Conservation (phyloP, 345 rosid genomes). For the Acer negundo region DNA sequence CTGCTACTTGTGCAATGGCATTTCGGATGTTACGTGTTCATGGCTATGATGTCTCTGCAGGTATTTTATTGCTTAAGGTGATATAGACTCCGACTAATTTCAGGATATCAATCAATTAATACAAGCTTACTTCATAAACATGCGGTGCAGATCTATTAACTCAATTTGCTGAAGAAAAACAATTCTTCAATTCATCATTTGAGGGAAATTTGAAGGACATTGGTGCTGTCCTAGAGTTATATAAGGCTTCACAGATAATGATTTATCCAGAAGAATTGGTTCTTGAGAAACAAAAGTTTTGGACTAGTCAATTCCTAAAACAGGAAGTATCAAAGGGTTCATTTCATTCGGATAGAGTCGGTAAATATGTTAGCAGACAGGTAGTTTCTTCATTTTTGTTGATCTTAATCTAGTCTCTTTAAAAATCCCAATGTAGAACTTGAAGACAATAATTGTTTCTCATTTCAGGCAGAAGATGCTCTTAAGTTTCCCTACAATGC, state of each 20-base stretch:
- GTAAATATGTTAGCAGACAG: conserved; percentile 39
- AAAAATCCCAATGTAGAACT: background rate
- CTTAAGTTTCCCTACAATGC: conserved; percentile 54
- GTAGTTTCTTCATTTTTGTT: conserved; percentile 29
- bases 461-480: conserved; percentile 65
- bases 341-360: conserved; percentile 29
- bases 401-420: background rate
- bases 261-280: conserved; percentile 49
- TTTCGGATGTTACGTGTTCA: conserved; percentile 64
- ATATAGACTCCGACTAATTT: background rate
- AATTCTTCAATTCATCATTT: conserved; percentile 53
- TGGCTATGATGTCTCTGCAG: conserved; percentile 77
- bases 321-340: conserved; percentile 42
- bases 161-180: conserved; percentile 52
- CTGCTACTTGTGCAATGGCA: conserved; percentile 68
- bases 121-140: conserved; percentile 1
- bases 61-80: conserved; percentile 31
- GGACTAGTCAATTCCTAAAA: conserved; percentile 60
- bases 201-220: conserved; percentile 60
- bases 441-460: conserved; percentile 6
- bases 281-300: conserved; percentile 47
- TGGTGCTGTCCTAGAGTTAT: conserved; percentile 60
- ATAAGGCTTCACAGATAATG: conserved; percentile 59
- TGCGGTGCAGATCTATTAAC: conserved; percentile 53
- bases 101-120: background rate